phyloP scores from a whole-genome alignment of 305 asterid genomes.

The Solanum hybrid region DNA sequence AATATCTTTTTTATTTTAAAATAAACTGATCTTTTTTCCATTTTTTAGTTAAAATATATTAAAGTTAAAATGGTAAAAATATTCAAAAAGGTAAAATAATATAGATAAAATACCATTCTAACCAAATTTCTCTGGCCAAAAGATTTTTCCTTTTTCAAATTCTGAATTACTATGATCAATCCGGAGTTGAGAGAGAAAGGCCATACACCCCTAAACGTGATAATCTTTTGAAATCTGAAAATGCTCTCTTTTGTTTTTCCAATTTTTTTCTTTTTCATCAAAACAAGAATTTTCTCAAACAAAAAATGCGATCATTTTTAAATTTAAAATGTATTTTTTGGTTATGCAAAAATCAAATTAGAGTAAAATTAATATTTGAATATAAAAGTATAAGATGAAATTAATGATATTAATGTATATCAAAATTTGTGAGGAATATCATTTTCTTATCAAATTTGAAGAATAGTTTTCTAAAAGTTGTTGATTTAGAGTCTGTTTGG shows the following conservation, averaged over 20 bases:
- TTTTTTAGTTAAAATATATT: no score
- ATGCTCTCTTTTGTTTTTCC: neutral
- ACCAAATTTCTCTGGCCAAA: no score
- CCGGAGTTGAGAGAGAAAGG: neutral
- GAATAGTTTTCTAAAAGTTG: neutral
- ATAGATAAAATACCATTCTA: no score
- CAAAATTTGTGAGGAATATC: neutral
- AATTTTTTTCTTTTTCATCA: neutral
- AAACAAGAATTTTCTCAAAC: neutral
- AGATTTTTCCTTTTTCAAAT: no score
- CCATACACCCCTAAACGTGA: neutral
- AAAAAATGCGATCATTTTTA: neutral
- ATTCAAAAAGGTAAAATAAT: no score
- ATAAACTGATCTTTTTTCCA: no score
- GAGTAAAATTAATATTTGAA: neutral
- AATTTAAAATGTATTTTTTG: neutral
- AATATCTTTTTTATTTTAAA: no score
- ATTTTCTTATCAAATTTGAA: neutral
- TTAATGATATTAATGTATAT: neutral
- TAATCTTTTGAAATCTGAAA: neutral
- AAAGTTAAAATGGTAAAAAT: no score
- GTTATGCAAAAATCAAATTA: neutral
- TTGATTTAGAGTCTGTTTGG: neutral
- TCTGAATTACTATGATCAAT: no score
- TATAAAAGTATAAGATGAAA: no score